These are phyloP conservation scores for Microstroma glucosiphilum DNA, from an alignment of 1,284 basidiomycete genomes.

Conservation along the genomic window DNA sequence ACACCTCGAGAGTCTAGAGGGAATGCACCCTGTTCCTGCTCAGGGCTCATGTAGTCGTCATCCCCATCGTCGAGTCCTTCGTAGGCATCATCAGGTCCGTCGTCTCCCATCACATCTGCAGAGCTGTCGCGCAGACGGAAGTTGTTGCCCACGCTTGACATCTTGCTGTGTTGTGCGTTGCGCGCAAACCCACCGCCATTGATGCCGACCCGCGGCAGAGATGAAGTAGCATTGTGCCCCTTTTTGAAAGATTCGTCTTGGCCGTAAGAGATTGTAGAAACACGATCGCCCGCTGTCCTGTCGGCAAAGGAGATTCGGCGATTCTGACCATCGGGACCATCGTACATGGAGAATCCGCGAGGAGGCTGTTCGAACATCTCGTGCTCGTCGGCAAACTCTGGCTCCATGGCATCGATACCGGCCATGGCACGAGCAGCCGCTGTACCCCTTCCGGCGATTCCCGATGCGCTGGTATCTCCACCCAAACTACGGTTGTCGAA, in stretches of 20 bases:
- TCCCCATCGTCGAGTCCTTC: constrained; percentile 21
- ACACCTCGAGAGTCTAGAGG: constrained; percentile 25
- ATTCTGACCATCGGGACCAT: constrained; percentile 27
- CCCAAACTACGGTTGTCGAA: constrained; percentile 1
- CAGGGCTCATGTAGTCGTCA: constrained; percentile 36
- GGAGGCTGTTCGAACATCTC: constrained; percentile 36
- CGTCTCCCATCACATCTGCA: background rate
- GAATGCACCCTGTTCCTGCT: constrained; percentile 17
- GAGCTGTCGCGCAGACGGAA: too few relatives aligned
- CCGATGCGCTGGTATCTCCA: background rate
- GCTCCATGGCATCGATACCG: constrained; percentile 32
- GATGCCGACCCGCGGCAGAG: constrained; percentile 25
- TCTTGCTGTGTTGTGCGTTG: constrained; percentile 20
- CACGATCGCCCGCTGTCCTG: constrained; percentile 35
- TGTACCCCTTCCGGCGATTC: constrained; percentile 4
- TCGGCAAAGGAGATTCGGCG: constrained; percentile 34
- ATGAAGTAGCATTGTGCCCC: constrained; percentile 16
- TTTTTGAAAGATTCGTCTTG: constrained; percentile 17
- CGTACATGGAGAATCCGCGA: constrained; percentile 30
- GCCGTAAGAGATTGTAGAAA: constrained; percentile 34
- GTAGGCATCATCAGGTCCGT: constrained; percentile 15
- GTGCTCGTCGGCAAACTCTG: constrained; percentile 23
- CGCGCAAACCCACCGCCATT: constrained; percentile 13
- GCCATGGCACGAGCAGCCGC: constrained; percentile 26
- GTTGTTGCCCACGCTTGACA: constrained; percentile 21